Percentiles rank a stretch among this genome's conserved stretches.
Evolutionary conservation across 805 yeast species (phyloP).

Genomic region (Pichia nanzhaoensis): DNA sequence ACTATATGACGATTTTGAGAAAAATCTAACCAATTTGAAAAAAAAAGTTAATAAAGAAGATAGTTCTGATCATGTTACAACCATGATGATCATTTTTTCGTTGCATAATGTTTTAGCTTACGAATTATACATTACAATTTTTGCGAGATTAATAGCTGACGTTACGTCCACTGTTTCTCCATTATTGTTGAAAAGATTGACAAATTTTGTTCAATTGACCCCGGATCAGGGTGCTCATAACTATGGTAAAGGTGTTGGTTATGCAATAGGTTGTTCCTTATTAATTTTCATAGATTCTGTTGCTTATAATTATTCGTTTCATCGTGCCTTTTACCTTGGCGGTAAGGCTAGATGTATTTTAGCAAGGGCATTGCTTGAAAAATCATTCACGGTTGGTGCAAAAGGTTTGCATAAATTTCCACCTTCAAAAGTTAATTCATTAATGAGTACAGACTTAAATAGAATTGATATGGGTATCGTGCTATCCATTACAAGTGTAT

Average conservation of each 20-base stretch:
- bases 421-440: slow-evolving; percentile 63
- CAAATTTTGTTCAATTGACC: slow-evolving; percentile 52
- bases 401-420: slow-evolving; percentile 58
- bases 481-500: slow-evolving; percentile 55
- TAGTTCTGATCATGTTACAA: too few relatives aligned
- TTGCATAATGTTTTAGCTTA: too few relatives aligned
- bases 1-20: slow-evolving; percentile 23
- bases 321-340: slow-evolving; percentile 54
- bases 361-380: slow-evolving; percentile 60
- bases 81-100: too few relatives aligned
- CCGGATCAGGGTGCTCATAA: slow-evolving; percentile 11
- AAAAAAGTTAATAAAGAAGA: slow-evolving; percentile 6
- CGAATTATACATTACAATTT: too few relatives aligned
- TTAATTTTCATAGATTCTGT: slow-evolving; percentile 46
- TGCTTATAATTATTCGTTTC: slow-evolving; percentile 56
- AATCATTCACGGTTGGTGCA: slow-evolving; percentile 57
- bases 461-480: slow-evolving; percentile 71
- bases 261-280: slow-evolving; percentile 58
- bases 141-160: background rate
- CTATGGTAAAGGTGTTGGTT: slow-evolving; percentile 65
- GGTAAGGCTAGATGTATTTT: slow-evolving; percentile 63
- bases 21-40: slow-evolving; percentile 24
- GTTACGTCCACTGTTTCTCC: slow-evolving; percentile 32
- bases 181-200: slow-evolving; percentile 54
- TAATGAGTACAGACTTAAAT: slow-evolving; percentile 75